Evolutionary conservation across 495 filamentous ascomycete genomes (phyloP).

Genomic region (Astrothelium subdiscretum): DNA sequence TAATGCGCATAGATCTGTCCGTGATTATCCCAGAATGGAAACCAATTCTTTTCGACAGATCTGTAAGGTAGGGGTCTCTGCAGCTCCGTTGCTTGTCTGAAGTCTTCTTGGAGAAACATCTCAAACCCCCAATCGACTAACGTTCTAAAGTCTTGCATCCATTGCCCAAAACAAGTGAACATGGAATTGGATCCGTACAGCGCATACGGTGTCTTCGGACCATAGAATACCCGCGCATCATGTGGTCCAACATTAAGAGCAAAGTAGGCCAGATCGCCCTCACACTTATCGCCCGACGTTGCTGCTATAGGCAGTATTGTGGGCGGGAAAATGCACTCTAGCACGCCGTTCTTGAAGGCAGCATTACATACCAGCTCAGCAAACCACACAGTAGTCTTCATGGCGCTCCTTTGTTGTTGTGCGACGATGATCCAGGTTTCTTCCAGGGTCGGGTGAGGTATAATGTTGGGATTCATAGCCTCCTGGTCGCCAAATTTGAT

Average conservation of each 20-base stretch:
- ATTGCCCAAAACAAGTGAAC: conserved; percentile 41
- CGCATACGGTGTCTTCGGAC: conserved; percentile 33
- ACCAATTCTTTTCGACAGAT: conserved; percentile 45
- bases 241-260: conserved; percentile 35
- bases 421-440: conserved; percentile 39
- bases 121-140: conserved; percentile 33
- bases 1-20: conserved; percentile 38
- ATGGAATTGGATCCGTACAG: conserved; percentile 40
- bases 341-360: conserved; percentile 27
- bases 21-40: conserved; percentile 41
- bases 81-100: conserved; percentile 34
- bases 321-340: conserved; percentile 31
- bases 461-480: conserved; percentile 41
- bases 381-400: conserved; percentile 13
- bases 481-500: conserved; percentile 30
- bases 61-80: conserved; percentile 31
- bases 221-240: conserved; percentile 43
- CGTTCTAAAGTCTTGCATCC: conserved; percentile 38
- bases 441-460: conserved; percentile 35
- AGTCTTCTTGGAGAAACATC: conserved; percentile 16
- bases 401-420: conserved; percentile 20
- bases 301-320: conserved; percentile 32
- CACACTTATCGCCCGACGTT: conserved; percentile 32
- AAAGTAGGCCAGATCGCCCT: conserved; percentile 27
- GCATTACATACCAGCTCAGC: conserved; percentile 38